Conservation (phyloP, 2,329 filamentous ascomycete genomes). For the Aspergillus calidoustus region DNA sequence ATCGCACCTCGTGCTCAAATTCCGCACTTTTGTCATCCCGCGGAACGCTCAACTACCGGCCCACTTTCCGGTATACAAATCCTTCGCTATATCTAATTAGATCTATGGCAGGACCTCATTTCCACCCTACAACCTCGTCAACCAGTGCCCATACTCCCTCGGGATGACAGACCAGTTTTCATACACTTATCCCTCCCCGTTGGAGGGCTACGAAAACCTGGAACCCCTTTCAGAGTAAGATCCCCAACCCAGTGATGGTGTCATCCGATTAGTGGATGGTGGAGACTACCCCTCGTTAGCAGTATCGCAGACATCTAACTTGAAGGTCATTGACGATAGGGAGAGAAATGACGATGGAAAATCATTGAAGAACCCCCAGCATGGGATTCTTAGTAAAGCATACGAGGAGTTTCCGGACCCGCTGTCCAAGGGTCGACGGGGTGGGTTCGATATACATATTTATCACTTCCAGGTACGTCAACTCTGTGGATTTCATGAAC, state of each 20-base stretch:
- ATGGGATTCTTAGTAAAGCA: conserved; percentile 65
- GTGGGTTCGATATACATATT: conserved; percentile 85
- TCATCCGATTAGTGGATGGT: neutral
- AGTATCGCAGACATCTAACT: neutral
- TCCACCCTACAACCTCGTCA: neutral
- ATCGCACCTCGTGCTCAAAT: conserved; percentile 5
- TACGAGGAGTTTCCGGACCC: conserved; percentile 73
- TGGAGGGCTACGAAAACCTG: conserved; percentile 56
- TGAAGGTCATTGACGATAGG: conserved; percentile 33
- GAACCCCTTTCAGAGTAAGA: conserved; percentile 52
- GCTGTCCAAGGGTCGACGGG: conserved; percentile 66
- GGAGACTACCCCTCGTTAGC: neutral
- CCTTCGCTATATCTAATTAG: neutral
- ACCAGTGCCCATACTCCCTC: neutral
- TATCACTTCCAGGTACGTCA: conserved; percentile 69
- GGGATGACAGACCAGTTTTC: conserved; percentile 56
- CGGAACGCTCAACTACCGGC: conserved; percentile 24
- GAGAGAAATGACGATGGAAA: conserved; percentile 75
- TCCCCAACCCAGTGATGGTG: conserved; percentile 8
- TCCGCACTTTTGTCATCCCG: conserved; percentile 32
- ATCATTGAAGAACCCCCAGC: conserved; percentile 70
- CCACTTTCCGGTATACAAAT: conserved; percentile 15
- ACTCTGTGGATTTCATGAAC: neutral
- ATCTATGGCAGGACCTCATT: conserved; percentile 1
- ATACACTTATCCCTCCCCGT: conserved; percentile 60